phyloP scores from a whole-genome alignment of 164 flowering plant genomes.

The Paratinospora sagittata region DNA sequence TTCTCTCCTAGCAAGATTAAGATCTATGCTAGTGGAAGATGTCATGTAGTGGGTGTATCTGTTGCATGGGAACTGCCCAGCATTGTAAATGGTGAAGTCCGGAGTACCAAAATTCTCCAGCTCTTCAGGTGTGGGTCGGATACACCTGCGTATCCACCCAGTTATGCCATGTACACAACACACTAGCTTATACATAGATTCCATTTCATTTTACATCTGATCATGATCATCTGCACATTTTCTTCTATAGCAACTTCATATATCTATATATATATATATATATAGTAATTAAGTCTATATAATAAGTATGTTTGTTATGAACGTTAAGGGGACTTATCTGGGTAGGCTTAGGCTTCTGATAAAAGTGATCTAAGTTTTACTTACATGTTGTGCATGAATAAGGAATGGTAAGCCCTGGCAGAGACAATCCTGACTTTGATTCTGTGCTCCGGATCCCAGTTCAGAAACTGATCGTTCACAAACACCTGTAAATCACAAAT shows the following conservation, averaged over 20 bases:
- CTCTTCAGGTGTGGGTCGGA: conserved; percentile 97
- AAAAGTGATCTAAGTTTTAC: conserved; percentile 19
- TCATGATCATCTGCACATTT: neutral
- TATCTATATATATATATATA: neutral
- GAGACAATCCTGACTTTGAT: conserved; percentile 97
- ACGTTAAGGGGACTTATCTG: conserved; percentile 18
- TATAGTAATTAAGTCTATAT: too few species aligned
- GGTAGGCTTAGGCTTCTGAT: neutral
- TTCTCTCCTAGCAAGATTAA: conserved; percentile 87
- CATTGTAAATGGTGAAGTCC: conserved; percentile 99
- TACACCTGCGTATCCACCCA: conserved; percentile 85
- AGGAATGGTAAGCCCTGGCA: conserved; percentile 95
- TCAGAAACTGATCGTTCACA: conserved; percentile 94
- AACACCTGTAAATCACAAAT: conserved; percentile 51
- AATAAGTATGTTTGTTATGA: conserved; percentile 2
- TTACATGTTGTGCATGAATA: conserved; percentile 99
- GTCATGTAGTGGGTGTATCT: conserved; percentile 99
- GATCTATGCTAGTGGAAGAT: conserved; percentile 94
- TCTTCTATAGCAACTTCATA: neutral
- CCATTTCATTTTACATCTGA: too few species aligned
- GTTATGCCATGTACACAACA: conserved; percentile 40
- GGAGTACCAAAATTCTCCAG: conserved; percentile 98
- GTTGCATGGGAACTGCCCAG: conserved; percentile 97
- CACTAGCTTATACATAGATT: neutral
- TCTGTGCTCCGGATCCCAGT: conserved; percentile 90